Evolutionary conservation across 2,329 filamentous ascomycete species (phyloP).

Genomic region (Dactylella cylindrospora): DNA sequence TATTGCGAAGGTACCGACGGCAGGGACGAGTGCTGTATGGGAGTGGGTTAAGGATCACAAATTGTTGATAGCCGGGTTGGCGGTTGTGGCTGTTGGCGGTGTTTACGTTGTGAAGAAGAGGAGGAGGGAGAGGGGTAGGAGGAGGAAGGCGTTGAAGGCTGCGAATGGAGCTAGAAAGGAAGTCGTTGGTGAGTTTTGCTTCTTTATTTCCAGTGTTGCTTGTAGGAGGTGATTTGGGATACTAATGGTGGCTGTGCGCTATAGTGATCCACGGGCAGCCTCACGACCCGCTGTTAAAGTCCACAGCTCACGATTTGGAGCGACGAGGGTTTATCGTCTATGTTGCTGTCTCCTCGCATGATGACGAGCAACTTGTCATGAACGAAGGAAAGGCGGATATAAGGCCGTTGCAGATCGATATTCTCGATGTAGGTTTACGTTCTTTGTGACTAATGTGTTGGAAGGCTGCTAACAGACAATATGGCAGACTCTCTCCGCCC

Average conservation of each 20-base stretch:
- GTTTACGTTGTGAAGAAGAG: conserved; percentile 61
- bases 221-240: background rate
- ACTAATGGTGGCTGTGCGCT: conserved; percentile 28
- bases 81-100: conserved; percentile 25
- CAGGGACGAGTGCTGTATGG: conserved; percentile 5
- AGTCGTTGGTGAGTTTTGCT: conserved; percentile 62
- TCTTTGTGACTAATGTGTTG: conserved; percentile 6
- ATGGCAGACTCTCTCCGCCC: conserved; percentile 66
- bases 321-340: conserved; percentile 91
- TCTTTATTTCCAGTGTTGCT: conserved; percentile 5
- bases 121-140: conserved; percentile 62
- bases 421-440: conserved; percentile 68
- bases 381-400: conserved; percentile 68
- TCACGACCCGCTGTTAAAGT: conserved; percentile 77
- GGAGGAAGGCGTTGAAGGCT: conserved; percentile 75
- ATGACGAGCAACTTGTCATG: conserved; percentile 79
- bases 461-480: conserved; percentile 31
- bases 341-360: conserved; percentile 77
- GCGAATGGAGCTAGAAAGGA: conserved; percentile 82
- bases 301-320: conserved; percentile 82
- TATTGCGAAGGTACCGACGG: background rate
- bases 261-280: conserved; percentile 84
- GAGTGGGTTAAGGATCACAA: conserved; percentile 27
- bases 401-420: conserved; percentile 76
- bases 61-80: conserved; percentile 13